Conservation (phyloP, 495 filamentous ascomycete genomes). For the Xylaria venustula region DNA sequence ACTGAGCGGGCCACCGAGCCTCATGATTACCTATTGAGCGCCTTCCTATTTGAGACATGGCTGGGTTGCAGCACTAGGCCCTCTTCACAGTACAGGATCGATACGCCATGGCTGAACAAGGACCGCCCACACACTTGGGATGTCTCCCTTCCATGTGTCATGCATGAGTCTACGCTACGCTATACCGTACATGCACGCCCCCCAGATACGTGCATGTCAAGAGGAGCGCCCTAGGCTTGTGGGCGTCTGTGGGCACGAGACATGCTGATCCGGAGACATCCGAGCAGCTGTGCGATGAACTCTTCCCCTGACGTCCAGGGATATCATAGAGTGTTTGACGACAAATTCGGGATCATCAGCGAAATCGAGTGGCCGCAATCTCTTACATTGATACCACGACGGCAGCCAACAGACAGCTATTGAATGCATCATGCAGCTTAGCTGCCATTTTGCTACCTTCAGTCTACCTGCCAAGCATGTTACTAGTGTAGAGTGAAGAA, state of each 20-base stretch:
- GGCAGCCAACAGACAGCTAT: not conserved
- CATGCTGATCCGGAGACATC: conserved; percentile 12
- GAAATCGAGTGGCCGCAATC: not conserved
- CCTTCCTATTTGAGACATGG: conserved; percentile 13
- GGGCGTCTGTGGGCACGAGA: not conserved
- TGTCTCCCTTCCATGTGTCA: not conserved
- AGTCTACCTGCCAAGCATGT: conserved; percentile 6
- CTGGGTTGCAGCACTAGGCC: not conserved
- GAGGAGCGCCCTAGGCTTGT: not conserved
- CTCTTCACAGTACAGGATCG: not conserved
- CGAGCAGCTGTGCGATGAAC: conserved; percentile 6
- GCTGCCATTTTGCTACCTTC: not conserved
- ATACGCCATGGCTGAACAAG: not conserved
- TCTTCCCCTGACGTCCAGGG: not conserved
- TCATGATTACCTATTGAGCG: not conserved
- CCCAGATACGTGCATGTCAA: not conserved
- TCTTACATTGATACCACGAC: not conserved
- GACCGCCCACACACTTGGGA: not conserved
- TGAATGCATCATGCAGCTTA: not conserved
- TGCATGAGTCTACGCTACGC: not conserved
- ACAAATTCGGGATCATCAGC: not conserved
- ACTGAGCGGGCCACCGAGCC: not conserved
- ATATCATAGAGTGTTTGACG: not conserved
- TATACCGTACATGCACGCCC: not conserved
- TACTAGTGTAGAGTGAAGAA: not conserved